phyloP scores from a whole-genome alignment of 108 stramenopile species.

The Chaetoceros muelleri region DNA sequence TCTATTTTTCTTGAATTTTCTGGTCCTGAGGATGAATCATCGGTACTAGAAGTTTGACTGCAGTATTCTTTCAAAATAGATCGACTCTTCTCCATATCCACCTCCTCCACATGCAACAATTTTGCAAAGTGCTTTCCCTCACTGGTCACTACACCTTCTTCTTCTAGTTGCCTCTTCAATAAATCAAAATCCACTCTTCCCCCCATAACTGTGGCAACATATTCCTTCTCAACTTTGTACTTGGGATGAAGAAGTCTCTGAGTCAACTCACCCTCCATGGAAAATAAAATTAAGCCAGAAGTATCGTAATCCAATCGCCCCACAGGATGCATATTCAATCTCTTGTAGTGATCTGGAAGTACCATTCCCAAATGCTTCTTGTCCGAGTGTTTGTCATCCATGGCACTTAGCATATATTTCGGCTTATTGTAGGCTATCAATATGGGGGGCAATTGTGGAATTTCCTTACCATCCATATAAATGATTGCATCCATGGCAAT shows the following conservation, averaged over 20 bases:
- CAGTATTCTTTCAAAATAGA: slow-evolving; percentile 31
- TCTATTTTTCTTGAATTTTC: not conserved
- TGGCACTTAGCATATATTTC: slow-evolving; percentile 67
- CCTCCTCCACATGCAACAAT: slow-evolving; percentile 27
- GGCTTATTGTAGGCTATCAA: slow-evolving; percentile 72
- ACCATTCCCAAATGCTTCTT: slow-evolving; percentile 29
- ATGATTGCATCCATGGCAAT: slow-evolving; percentile 43
- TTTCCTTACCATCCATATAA: slow-evolving; percentile 54
- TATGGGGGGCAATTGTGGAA: slow-evolving; percentile 49
- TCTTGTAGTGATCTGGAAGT: slow-evolving; percentile 19
- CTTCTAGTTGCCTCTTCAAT: slow-evolving; percentile 28
- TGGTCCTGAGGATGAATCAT: not conserved
- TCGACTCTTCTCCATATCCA: slow-evolving; percentile 16
- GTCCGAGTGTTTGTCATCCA: slow-evolving; percentile 46
- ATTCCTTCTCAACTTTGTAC: slow-evolving; percentile 66
- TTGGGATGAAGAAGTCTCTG: slow-evolving; percentile 70
- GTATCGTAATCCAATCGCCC: slow-evolving; percentile 84
- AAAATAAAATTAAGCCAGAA: slow-evolving; percentile 68
- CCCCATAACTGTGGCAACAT: slow-evolving; percentile 63
- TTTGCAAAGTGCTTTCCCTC: slow-evolving; percentile 51
- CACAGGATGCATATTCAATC: slow-evolving; percentile 66
- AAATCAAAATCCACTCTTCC: slow-evolving; percentile 27
- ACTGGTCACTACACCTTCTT: slow-evolving; percentile 51
- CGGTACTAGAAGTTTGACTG: slow-evolving; percentile 9
- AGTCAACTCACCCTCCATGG: slow-evolving; percentile 58